Evolutionary conservation across 2,329 filamentous ascomycete species (phyloP), one percentile per base, ranked within the genome.

Genomic region (Rhynchosporium agropyri): DNA sequence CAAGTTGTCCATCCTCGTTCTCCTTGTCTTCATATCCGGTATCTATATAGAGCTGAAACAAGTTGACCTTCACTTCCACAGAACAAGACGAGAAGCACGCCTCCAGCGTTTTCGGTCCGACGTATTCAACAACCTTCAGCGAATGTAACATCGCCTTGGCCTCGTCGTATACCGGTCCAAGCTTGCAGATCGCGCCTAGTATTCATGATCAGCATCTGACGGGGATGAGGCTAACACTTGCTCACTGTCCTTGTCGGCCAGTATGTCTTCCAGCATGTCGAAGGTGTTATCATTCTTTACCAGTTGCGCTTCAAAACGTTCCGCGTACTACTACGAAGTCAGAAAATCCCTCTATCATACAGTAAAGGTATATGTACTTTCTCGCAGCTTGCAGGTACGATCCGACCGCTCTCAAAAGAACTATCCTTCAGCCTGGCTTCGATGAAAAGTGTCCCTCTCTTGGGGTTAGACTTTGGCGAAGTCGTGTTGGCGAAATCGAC

Each of bases 101-200:
- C 12, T 49, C 51, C 2, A 60, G 28, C 2, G 40, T 62, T 3
- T 43, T 29, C 20, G 68, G 64, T 7, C 69, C 70, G n/a, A 61
- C 49, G 45, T 70, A 69, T 53, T 73, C 70, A 7, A 72, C 67
- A 3, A 71, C 67, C 59, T 64, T 71, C n/a, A 72, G 56, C 4
- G 64, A 70, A 5, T 65, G n/a, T 13, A 72, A 31, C 3, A 10
- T 53, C 9, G 50, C 40, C 49, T 63, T 67, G 4, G 60, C 55
- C 28, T 42, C 9, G 10, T 62, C 45, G 45, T 66, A 66, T 3
- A 60, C 55, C 10, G 12, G 3, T 5, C 68, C 67, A 2, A 71
- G 54, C 50, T 58, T 68, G 20, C 38, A 31, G 5, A n/a, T 31
- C 26, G 53, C 60, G 49, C n/a, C 60, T 60, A 40, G 40, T 59